Evolutionary conservation across 805 yeast genomes (phyloP).

Genomic region (Saccharomycopsis sp.): DNA sequence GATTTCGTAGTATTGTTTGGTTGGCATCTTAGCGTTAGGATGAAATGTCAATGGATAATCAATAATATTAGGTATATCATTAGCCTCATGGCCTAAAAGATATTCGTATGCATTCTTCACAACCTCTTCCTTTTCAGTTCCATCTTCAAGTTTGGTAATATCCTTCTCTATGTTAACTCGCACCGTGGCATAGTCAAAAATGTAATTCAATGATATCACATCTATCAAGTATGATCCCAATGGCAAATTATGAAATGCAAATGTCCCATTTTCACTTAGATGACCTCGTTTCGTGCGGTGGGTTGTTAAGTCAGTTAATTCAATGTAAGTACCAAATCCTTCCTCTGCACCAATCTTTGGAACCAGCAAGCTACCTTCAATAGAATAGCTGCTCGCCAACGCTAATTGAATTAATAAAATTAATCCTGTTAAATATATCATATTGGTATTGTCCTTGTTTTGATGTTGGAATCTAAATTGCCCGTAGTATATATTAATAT

Average conservation of each 20-base stretch:
- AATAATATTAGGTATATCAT: conserved; percentile 7
- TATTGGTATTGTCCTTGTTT: not conserved
- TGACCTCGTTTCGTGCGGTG: no score
- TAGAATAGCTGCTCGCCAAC: conserved; percentile 1
- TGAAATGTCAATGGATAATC: conserved; percentile 16
- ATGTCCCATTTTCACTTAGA: conserved; percentile 9
- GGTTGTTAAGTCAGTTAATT: conserved; percentile 8
- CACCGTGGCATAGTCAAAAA: conserved; percentile 8
- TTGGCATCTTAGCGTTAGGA: not conserved
- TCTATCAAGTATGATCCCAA: conserved; percentile 17
- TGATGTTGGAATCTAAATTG: no score
- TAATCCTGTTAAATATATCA: no score
- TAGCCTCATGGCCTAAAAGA: conserved; percentile 7
- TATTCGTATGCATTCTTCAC: conserved; percentile 10
- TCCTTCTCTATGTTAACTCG: conserved; percentile 8
- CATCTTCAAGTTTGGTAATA: not conserved
- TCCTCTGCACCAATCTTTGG: conserved; percentile 7
- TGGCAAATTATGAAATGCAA: conserved; percentile 6
- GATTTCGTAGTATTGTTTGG: conserved; percentile 13
- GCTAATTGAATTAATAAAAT: no score
- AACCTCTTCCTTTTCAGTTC: conserved; percentile 1
- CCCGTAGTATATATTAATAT: no score
- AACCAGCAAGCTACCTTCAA: conserved; percentile 9
- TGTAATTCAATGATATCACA: conserved; percentile 7
- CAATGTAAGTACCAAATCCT: conserved; percentile 10